Conservation (phyloP, 2,329 filamentous ascomycete species). For the Balansia obtecta region DNA sequence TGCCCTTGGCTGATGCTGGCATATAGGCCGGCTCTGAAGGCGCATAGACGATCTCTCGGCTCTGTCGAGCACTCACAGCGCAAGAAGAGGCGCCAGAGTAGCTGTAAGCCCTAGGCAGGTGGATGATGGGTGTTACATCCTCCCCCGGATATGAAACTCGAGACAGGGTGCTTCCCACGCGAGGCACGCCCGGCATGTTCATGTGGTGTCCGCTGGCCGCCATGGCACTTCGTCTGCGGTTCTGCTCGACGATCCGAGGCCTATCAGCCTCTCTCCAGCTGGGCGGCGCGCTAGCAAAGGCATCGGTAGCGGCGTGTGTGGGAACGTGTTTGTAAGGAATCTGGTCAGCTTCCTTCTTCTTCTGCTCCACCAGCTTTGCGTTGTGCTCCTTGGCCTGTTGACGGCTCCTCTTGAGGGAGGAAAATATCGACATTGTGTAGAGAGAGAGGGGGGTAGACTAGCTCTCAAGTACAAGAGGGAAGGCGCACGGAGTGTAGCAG, state of each 20-base stretch:
- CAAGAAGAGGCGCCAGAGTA: constrained; percentile 26
- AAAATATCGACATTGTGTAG: constrained; percentile 43
- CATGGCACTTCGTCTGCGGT: constrained; percentile 36
- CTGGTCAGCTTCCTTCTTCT: constrained; percentile 25
- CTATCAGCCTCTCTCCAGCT: constrained; percentile 36
- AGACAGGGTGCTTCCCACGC: constrained; percentile 34
- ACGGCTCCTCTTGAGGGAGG: constrained; percentile 36
- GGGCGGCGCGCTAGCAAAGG: constrained; percentile 39
- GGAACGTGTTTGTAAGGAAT: constrained; percentile 46
- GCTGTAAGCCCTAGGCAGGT: constrained; percentile 30
- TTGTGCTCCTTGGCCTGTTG: constrained; percentile 44
- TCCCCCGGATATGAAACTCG: constrained; percentile 33
- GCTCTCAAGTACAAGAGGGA: no score
- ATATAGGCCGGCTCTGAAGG: constrained; percentile 13
- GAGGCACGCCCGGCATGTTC: constrained; percentile 27
- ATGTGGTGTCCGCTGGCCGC: constrained; percentile 25
- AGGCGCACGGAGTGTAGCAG: no score
- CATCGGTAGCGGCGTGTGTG: constrained; percentile 49
- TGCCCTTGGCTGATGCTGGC: constrained; percentile 26
- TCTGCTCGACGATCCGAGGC: constrained; percentile 35
- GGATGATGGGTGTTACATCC: constrained; percentile 25
- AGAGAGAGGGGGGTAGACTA: not conserved
- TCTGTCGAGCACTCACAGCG: constrained; percentile 12
- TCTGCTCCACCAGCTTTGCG: constrained; percentile 33
- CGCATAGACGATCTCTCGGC: constrained; percentile 20